Evolutionary conservation across 345 rosid genomes (phyloP).

Genomic region (Angophora floribunda): DNA sequence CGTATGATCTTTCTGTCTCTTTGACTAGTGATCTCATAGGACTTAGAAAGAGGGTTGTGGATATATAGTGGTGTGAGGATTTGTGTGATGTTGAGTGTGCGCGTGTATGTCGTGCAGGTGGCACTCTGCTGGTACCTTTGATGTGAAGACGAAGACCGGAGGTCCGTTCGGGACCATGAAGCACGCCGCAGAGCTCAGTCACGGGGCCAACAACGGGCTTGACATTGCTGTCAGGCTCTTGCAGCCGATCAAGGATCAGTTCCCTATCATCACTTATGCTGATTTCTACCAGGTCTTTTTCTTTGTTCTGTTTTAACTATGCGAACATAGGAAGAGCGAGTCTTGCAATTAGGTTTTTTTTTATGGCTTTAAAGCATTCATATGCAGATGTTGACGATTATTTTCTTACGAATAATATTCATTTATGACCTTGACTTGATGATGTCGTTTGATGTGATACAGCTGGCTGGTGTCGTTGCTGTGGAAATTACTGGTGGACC

Average conservation of each 20-base stretch:
- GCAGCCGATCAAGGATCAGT: conserved; percentile 80
- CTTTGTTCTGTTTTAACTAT: neutral
- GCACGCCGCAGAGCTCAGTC: conserved; percentile 16
- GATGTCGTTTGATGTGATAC: neutral
- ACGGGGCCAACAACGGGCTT: conserved; percentile 35
- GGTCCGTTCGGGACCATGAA: conserved; percentile 41
- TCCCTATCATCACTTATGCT: conserved; percentile 52
- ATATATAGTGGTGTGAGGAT: neutral
- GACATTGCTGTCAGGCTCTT: conserved; percentile 52
- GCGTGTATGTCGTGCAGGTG: conserved; percentile 24
- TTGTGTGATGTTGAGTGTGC: neutral
- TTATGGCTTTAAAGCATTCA: neutral
- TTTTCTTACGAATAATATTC: neutral
- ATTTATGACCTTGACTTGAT: neutral
- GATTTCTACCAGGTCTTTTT: conserved; percentile 71
- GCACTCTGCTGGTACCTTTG: conserved; percentile 44
- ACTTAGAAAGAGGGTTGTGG: neutral
- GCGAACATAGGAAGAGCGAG: neutral
- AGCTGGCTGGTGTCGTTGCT: conserved; percentile 92
- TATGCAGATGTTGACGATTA: neutral
- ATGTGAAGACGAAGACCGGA: conserved; percentile 26
- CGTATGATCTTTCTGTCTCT: conserved; percentile 26
- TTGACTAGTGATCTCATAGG: neutral
- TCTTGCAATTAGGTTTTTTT: neutral
- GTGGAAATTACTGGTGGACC: conserved; percentile 94